Evolutionary conservation across 768 basidiomycete genomes (phyloP), one percentile per base, ranked within the genome.

Genomic region (Galerina marginata): DNA sequence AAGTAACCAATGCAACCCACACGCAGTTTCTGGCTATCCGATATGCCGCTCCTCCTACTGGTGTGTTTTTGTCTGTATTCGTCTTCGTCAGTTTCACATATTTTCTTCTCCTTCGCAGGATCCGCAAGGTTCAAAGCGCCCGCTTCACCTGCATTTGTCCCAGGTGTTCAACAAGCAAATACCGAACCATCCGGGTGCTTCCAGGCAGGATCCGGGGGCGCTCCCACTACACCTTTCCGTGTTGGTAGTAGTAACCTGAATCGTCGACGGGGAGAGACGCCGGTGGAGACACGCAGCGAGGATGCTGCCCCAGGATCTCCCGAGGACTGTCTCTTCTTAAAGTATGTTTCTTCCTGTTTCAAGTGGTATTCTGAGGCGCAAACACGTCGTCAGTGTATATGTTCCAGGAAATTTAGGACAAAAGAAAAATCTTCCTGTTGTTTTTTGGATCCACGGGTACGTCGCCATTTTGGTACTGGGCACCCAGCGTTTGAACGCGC

Each of bases 31-130:
- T 81, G n/a, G 80, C 79, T 0, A 75, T 84, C 40, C 76, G 84
- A 9, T 86, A 81, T 71, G 83, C 85, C 3, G 81, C 81, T 9
- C 71, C 81, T 26, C 83, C 84, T 2, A 60, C 76, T 47, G 83
- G 83, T 81, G 26, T 43, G 73, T 29, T 49, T 12, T 4, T 6
- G 3, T 39, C 16, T 39, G 25, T 16, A 9, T 49, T 39, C 20
- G 16, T 23, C n/a, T 23, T 4, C 48, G 20, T 29, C 9, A n/a
- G 12, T 20, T 4, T 29, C 29, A 1, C 33, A 20, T 47, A 6
- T 11, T 16, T 39, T 54, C 5, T 14, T 44, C 47, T 36, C 42
- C n/a, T 39, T 56, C 10, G 0, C 54, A 79, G 80, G 76, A 7
- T 58, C 62, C 16, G 65, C 75, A 16, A 72, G 80, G 12, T 81